These are phyloP conservation scores for Peniophora sp. DNA, from an alignment of 1,284 basidiomycete genomes.

Conservation along the genomic window DNA sequence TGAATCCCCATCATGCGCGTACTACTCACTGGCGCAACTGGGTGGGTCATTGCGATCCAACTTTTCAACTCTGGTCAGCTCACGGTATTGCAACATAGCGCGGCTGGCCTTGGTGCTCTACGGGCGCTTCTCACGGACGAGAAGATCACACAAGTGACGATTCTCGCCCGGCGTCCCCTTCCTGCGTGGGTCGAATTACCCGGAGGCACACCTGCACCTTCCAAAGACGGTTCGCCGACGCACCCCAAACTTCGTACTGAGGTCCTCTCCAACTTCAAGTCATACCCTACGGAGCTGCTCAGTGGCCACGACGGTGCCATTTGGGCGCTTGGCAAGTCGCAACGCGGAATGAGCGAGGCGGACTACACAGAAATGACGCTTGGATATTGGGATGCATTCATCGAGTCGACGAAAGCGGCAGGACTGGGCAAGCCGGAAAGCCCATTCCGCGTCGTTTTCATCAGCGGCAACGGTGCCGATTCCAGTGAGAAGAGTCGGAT, in stretches of 20 bases:
- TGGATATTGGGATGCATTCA: conserved; percentile 23
- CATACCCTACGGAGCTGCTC: conserved; percentile 25
- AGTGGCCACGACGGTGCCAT: conserved; percentile 28
- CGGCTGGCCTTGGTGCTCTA: conserved; percentile 29
- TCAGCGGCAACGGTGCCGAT: conserved; percentile 23
- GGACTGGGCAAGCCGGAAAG: conserved; percentile 17
- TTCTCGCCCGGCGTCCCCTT: conserved; percentile 26
- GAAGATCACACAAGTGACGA: conserved; percentile 22
- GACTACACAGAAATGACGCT: conserved; percentile 29
- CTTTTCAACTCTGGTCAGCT: neutral
- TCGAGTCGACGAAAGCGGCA: conserved; percentile 21
- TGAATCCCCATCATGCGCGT: conserved; percentile 8
- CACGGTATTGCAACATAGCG: neutral
- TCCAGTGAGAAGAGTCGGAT: conserved; percentile 17
- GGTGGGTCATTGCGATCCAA: conserved; percentile 5
- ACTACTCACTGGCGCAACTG: conserved; percentile 12
- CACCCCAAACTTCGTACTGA: conserved; percentile 20
- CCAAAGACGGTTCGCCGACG: neutral
- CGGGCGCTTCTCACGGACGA: conserved; percentile 27
- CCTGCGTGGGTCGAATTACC: conserved; percentile 25
- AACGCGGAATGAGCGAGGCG: conserved; percentile 22
- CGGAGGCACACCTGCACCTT: conserved; percentile 14
- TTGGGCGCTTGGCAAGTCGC: conserved; percentile 28
- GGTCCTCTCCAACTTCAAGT: conserved; percentile 24
- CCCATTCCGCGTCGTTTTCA: conserved; percentile 22